Percentiles rank a stretch among this genome's conserved stretches.
Conservation (phyloP, 2,329 filamentous ascomycete species). For the Fusarium denticulatum region DNA sequence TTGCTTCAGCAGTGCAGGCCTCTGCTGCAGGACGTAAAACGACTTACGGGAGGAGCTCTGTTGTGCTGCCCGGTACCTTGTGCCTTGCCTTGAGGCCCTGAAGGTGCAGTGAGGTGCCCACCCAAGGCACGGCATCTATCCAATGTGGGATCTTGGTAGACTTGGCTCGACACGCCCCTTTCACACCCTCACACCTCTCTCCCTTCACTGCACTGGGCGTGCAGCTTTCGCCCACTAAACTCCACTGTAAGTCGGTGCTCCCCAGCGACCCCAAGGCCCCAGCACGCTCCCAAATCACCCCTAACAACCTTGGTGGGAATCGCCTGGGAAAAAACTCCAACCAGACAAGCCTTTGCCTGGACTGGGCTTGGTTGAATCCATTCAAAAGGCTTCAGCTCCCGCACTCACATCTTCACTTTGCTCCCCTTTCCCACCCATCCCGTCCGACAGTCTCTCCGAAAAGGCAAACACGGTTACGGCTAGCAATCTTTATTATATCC, state of each 20-base stretch:
- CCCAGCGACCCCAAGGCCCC: slow-evolving; percentile 39
- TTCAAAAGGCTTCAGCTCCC: slow-evolving; percentile 55
- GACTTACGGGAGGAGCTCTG: neutral
- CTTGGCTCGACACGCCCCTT: slow-evolving; percentile 4
- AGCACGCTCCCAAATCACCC: slow-evolving; percentile 47
- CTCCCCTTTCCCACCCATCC: slow-evolving; percentile 45
- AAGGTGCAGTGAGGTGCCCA: slow-evolving; percentile 1
- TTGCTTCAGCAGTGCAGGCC: slow-evolving; percentile 27
- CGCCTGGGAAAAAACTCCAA: slow-evolving; percentile 45
- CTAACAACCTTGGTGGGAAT: slow-evolving; percentile 48
- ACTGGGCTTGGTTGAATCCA: slow-evolving; percentile 43
- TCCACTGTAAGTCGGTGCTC: slow-evolving; percentile 37
- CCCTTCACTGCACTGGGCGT: slow-evolving; percentile 9
- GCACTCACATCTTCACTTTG: slow-evolving; percentile 42
- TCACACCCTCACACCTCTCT: slow-evolving; percentile 1
- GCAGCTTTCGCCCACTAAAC: slow-evolving; percentile 24
- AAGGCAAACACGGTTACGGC: slow-evolving; percentile 23
- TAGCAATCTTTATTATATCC: slow-evolving; percentile 27
- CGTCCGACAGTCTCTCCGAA: slow-evolving; percentile 31
- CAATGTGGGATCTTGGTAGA: slow-evolving; percentile 4
- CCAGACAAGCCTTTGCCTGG: slow-evolving; percentile 30
- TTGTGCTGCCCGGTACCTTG: slow-evolving; percentile 18
- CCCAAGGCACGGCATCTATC: slow-evolving; percentile 12
- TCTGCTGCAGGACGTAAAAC: slow-evolving; percentile 17
- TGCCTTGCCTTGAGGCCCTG: slow-evolving; percentile 35